Base-by-base conservation (phyloP, 2,329 filamentous ascomycete species). In the Aspergillus intermedius region DNA sequence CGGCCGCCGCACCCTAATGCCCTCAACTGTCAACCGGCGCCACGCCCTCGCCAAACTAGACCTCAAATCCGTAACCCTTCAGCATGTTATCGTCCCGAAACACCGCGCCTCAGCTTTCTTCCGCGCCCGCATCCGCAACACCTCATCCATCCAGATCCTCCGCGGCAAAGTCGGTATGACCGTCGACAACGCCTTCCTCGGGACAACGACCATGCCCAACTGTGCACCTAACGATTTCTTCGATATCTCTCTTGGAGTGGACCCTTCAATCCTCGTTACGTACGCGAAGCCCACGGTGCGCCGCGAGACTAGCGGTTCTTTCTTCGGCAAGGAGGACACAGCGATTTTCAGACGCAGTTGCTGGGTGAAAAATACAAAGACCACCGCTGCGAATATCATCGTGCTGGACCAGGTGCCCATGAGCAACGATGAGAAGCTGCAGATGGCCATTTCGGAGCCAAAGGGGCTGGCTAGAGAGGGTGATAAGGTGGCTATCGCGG, bases 81-180 rank as follows among this genome's bases (percentile, higher is more conserved):
- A 65, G 3, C 60, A 72, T 48, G 61, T 71, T 39, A 57, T 68
- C 34, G 62, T 73, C 9, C 70, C 70, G 8, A 72, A 72, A 49
- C 57, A 68, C 15, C 63, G 66, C 47, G 56, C 62, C 5, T 64
- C 67, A 4, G 70, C 70, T 3, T 73, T 72, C 53, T 63, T 73
- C 13, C 63, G 64, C 28, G 69, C 69, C n/a, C 63, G 65, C 35
- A 58, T 73, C 45, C 59, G 61, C 19, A 73, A 73, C 47, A 66
- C 67, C 2, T 64, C 64, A 1, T 54, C 53, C 13, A 50, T 67
- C 15, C 63, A 61, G 0, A 57, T 71, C 5, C 57, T 62, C 5
- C 54, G 52, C 9, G 63, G 62, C 8, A 51, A 45, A 10, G 60
- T 60, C 1, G 60, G 60, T 6, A 52, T 65, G 19, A 60, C 58